Conservation (phyloP, 2,329 filamentous ascomycete species). For the Colletotrichum orchidophilum region DNA sequence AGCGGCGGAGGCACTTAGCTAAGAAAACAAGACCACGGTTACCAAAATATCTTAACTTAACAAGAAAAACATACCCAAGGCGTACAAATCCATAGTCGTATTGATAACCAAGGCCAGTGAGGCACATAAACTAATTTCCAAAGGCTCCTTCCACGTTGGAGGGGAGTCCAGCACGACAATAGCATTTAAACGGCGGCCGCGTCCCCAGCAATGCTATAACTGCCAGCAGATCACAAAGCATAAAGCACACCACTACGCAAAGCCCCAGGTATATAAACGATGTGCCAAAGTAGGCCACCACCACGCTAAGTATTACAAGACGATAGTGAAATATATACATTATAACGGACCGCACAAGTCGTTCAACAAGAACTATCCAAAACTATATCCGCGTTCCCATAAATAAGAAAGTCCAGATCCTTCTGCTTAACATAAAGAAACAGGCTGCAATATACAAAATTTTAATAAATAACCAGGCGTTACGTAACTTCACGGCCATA, state of each 20-base stretch:
- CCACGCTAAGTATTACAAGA: no score
- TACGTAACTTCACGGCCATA: constrained; percentile 29
- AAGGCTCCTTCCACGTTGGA: constrained; percentile 37
- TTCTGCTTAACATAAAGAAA: constrained; percentile 35
- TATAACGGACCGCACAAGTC: constrained; percentile 37
- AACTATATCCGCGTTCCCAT: constrained; percentile 35
- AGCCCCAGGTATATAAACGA: not conserved
- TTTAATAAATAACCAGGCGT: constrained; percentile 35
- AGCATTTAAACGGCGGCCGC: constrained; percentile 36
- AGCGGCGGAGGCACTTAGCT: constrained; percentile 33
- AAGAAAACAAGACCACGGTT: constrained; percentile 38
- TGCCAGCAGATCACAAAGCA: constrained; percentile 38
- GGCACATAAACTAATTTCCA: constrained; percentile 32
- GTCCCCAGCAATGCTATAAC: constrained; percentile 42
- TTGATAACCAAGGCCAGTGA: constrained; percentile 37
- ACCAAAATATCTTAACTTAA: constrained; percentile 40
- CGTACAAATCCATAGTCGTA: constrained; percentile 39
- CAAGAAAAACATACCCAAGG: constrained; percentile 35
- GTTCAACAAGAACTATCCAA: constrained; percentile 37
- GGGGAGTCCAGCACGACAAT: constrained; percentile 34
- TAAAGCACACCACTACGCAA: not conserved
- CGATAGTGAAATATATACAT: constrained; percentile 34
- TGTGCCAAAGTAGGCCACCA: not conserved
- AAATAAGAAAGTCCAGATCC: constrained; percentile 34
- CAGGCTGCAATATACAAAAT: constrained; percentile 32